phyloP scores from a whole-genome alignment of 176 grass and related monocot genomes.

The Dactylis glomerata region DNA sequence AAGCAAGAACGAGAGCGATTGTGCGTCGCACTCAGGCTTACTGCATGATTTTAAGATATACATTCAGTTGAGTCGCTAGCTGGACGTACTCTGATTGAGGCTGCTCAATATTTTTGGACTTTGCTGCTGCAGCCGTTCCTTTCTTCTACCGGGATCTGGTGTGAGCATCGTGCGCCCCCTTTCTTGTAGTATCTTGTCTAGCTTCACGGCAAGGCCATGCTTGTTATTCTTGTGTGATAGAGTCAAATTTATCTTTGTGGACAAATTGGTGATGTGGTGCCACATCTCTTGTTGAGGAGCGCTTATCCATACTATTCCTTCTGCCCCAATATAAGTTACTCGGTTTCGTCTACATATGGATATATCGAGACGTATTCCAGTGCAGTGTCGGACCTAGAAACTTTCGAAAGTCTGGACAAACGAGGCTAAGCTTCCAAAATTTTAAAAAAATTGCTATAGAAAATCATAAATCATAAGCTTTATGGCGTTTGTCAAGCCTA shows the following conservation, averaged over 20 bases:
- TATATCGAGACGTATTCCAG: too few species aligned
- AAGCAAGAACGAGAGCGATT: not conserved
- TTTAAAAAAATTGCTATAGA: too few species aligned
- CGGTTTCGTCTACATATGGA: too few species aligned
- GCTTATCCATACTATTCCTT: not conserved
- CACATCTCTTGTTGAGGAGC: not conserved
- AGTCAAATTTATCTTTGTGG: not conserved
- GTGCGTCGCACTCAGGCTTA: conserved; percentile 19
- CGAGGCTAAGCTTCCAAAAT: too few species aligned
- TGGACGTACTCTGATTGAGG: conserved; percentile 1
- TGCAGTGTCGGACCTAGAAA: too few species aligned
- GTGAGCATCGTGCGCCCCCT: not conserved
- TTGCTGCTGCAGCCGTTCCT: not conserved
- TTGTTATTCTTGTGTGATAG: not conserved
- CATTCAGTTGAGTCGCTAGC: conserved; percentile 27
- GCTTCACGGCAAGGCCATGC: not conserved
- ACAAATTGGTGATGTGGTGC: not conserved
- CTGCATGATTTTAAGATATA: conserved; percentile 9
- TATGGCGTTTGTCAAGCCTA: too few species aligned
- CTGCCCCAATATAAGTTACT: too few species aligned
- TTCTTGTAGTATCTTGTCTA: not conserved
- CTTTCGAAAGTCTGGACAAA: too few species aligned
- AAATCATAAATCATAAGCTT: too few species aligned
- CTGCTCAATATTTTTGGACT: not conserved
- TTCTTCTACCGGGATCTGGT: not conserved